These are phyloP conservation scores for Solanum bulbocastanum DNA, from an alignment of 257 asterid species.

Conservation along the genomic window DNA sequence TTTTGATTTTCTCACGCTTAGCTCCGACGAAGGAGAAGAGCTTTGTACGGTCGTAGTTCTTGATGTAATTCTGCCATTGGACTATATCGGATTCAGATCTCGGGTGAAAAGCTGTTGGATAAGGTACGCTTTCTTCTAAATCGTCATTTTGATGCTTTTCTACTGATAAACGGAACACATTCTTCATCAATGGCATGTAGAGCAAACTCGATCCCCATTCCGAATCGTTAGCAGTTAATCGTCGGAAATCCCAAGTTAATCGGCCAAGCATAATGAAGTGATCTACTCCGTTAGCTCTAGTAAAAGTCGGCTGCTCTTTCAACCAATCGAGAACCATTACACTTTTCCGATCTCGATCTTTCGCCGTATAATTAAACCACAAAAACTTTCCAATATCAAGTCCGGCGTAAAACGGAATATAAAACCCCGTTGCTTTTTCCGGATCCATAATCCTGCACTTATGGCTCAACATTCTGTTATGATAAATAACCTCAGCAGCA, in stretches of 20 bases:
- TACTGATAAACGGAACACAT: constrained; percentile 30
- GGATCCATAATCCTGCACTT: constrained; percentile 40
- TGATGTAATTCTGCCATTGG: constrained; percentile 15
- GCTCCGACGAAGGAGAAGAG: constrained; percentile 22
- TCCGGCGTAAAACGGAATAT: constrained; percentile 60
- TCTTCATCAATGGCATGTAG: constrained; percentile 44
- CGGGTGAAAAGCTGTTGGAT: constrained; percentile 32
- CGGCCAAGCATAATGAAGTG: constrained; percentile 48
- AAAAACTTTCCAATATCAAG: constrained; percentile 47
- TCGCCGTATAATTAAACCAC: constrained; percentile 40
- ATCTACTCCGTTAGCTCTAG: constrained; percentile 34
- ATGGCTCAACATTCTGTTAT: constrained; percentile 26
- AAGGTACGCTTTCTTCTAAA: constrained; percentile 24
- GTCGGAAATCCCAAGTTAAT: constrained; percentile 68
- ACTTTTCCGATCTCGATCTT: constrained; percentile 33
- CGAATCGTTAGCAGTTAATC: constrained; percentile 26
- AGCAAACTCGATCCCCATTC: constrained; percentile 50
- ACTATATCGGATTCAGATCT: constrained; percentile 10
- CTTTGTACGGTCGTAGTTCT: constrained; percentile 7
- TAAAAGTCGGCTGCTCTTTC: constrained; percentile 17
- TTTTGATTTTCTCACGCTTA: constrained; percentile 14
- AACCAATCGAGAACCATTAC: constrained; percentile 41
- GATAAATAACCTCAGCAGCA: constrained; percentile 41
- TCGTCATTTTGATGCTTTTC: constrained; percentile 26
- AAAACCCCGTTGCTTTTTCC: constrained; percentile 45